Conservation (phyloP, 345 rosid species). For the Eutrema japonicum region DNA sequence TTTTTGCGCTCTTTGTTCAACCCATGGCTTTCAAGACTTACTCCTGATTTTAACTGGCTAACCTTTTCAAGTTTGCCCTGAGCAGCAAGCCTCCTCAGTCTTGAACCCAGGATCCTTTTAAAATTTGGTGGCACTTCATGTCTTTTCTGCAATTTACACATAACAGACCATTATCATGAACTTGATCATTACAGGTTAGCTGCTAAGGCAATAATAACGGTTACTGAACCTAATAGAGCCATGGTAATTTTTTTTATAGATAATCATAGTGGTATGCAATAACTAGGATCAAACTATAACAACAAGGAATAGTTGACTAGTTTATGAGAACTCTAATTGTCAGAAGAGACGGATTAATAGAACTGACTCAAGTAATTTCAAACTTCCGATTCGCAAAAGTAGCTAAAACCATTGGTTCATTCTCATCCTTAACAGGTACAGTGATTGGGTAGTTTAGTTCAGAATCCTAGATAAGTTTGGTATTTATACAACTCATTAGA, state of each 20-base stretch:
- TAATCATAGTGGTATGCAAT: slow-evolving; percentile 14
- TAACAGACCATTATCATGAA: slow-evolving; percentile 20
- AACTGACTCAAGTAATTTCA: slow-evolving; percentile 8
- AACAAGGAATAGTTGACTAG: background rate
- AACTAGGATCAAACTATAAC: slow-evolving; percentile 9
- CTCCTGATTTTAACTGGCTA: slow-evolving; percentile 41
- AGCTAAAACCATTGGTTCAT: slow-evolving; percentile 7
- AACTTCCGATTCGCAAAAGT: slow-evolving; percentile 2
- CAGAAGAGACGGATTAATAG: background rate
- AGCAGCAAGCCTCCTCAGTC: slow-evolving; percentile 72
- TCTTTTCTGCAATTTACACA: slow-evolving; percentile 55
- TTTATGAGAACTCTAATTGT: background rate
- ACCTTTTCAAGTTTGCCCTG: slow-evolving; percentile 81
- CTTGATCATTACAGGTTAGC: slow-evolving; percentile 21
- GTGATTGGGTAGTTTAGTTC: slow-evolving; percentile 14
- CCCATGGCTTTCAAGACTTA: slow-evolving; percentile 42
- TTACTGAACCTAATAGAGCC: slow-evolving; percentile 22
- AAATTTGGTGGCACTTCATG: slow-evolving; percentile 66
- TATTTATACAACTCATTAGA: slow-evolving; percentile 2
- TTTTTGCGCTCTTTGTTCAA: slow-evolving; percentile 25
- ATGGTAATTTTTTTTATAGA: background rate
- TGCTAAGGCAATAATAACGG: background rate
- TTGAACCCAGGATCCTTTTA: slow-evolving; percentile 63
- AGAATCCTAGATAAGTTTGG: slow-evolving; percentile 2
- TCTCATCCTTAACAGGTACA: slow-evolving; percentile 22